Evolutionary conservation across 2,329 filamentous ascomycete species (phyloP).

Genomic region (Xylaria sp.): DNA sequence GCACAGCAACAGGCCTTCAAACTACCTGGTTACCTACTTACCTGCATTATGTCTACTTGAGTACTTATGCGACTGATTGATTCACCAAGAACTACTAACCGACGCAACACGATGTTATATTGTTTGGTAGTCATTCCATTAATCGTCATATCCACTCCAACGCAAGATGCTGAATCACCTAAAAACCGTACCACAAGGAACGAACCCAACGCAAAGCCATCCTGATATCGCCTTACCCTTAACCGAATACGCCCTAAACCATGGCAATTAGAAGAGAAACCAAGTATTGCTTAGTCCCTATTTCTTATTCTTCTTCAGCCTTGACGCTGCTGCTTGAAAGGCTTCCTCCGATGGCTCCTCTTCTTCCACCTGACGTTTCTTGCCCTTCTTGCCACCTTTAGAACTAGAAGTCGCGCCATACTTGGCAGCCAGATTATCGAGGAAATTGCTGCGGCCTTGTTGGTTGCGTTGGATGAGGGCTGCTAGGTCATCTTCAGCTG

Average conservation of each 20-base stretch:
- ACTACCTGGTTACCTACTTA: no score
- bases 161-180: neutral
- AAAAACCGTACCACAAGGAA: neutral
- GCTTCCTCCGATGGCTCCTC: conserved; percentile 66
- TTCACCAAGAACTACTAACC: no score
- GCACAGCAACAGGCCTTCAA: no score
- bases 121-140: neutral
- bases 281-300: conserved; percentile 13
- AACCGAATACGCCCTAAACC: conserved; percentile 19
- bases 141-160: neutral
- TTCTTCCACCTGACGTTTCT: conserved; percentile 58
- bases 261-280: conserved; percentile 1
- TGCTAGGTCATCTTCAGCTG: conserved; percentile 61
- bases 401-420: conserved; percentile 57
- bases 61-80: no score
- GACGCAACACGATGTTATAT: no score
- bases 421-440: conserved; percentile 77
- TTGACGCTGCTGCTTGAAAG: conserved; percentile 60
- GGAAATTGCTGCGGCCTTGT: conserved; percentile 64
- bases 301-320: conserved; percentile 43
- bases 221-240: neutral
- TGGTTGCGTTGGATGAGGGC: conserved; percentile 76
- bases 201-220: neutral
- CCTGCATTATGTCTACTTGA: no score
- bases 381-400: conserved; percentile 58